Base-by-base conservation (phyloP, 2,329 filamentous ascomycete genomes). In the Colletotrichum sp. region DNA sequence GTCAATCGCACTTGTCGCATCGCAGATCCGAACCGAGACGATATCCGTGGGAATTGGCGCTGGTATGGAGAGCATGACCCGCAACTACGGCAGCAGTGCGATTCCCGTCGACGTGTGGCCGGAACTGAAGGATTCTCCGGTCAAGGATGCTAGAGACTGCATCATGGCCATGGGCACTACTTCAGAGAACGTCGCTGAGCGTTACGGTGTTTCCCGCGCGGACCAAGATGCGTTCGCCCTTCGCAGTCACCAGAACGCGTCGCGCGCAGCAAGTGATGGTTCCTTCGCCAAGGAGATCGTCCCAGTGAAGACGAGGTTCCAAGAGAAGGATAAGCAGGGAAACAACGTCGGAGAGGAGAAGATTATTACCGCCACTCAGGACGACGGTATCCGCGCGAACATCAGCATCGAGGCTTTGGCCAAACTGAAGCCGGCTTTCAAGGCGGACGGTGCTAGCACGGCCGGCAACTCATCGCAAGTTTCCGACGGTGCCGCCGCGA, bases 11-110 rank as follows among this genome's bases (percentile, higher is more conserved):
- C 87, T 89, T 16, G 89, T 98, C 5, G 94, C 95, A 7, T 92
- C 94, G 73, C 90, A 93, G 77, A 97, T 98, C 80, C 90, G 92
- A n/a, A 89, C 90, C 0, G 95, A 94, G 2, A 90, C 91, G 79
- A 94, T 96, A 68, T 90, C 93, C 77, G 88, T 90, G 0, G 96
- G 95, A 76, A 92, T 98, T 77, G 96, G 93, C 12, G 96, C 95
- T 3, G 96, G 96, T 34, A 98, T 98, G 95, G 96, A 98, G 90
- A 96, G 94, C 86, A 98, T 98, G 96, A 98, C 95, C 78, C 88
- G 94, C 79, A 98, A 98, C 86, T 98, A 98, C 85, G 96, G 93
- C 68, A 92, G 89, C 30, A 89, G 92, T 73, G 96, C 96, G n/a
- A 97, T 98, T 59, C 96, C 96, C 0, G 93, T 92, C 1, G 91